These are phyloP conservation scores for Achaetomium macrosporum DNA, from an alignment of 2,329 filamentous ascomycete species.

Conservation along the genomic window DNA sequence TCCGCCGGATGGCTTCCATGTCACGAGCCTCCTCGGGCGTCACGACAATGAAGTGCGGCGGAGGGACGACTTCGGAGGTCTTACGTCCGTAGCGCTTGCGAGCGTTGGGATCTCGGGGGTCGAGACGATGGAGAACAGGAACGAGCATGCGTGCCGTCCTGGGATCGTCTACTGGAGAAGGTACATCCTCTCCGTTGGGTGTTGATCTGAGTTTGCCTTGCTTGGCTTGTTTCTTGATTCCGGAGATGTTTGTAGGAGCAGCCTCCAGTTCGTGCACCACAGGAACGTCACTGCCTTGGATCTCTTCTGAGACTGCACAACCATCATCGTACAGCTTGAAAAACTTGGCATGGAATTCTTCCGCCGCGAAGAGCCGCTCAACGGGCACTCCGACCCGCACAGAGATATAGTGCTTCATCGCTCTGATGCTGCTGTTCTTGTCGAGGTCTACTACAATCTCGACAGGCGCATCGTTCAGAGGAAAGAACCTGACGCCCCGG, in stretches of 20 bases:
- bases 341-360: constrained; percentile 78
- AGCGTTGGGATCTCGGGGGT: constrained; percentile 26
- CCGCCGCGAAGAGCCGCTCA: constrained; percentile 67
- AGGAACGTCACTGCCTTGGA: constrained; percentile 59
- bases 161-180: constrained; percentile 48
- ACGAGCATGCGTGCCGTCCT: constrained; percentile 63
- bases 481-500: constrained; percentile 69
- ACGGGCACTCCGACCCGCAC: constrained; percentile 58
- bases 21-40: constrained; percentile 62
- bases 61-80: constrained; percentile 25
- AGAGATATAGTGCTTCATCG: constrained; percentile 66
- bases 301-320: constrained; percentile 63
- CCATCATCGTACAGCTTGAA: constrained; percentile 79
- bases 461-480: constrained; percentile 65
- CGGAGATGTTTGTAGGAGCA: constrained; percentile 69
- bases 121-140: constrained; percentile 59
- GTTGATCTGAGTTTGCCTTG: constrained; percentile 39
- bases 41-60: constrained; percentile 68
- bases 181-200: constrained; percentile 42
- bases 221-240: constrained; percentile 37
- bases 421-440: constrained; percentile 64
- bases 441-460: constrained; percentile 73
- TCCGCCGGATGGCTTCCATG: constrained; percentile 69
- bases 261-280: constrained; percentile 73
- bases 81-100: constrained; percentile 12